Percentiles rank a stretch among this genome's conserved stretches.
These are phyloP conservation scores for Irpex sp. DNA, from an alignment of 1,284 basidiomycete species.

Conservation along the genomic window DNA sequence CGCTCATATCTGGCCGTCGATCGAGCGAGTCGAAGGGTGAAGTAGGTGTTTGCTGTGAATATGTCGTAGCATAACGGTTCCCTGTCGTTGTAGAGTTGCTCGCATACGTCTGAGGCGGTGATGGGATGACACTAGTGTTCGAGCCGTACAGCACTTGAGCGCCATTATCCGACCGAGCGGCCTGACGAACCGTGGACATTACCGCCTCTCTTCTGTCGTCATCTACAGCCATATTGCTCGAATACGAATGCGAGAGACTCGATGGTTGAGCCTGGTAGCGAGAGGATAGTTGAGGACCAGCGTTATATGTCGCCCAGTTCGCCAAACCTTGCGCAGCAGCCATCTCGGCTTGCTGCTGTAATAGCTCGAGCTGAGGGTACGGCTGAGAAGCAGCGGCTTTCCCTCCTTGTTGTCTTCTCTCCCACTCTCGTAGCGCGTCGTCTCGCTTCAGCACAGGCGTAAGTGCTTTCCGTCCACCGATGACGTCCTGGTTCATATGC, in stretches of 20 bases:
- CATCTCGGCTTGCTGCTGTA: slow-evolving; percentile 90
- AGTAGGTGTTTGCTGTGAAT: slow-evolving; percentile 38
- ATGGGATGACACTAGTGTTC: slow-evolving; percentile 53
- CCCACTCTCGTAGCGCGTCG: slow-evolving; percentile 89
- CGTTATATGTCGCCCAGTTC: slow-evolving; percentile 38
- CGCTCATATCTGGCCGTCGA: slow-evolving; percentile 59
- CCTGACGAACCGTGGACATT: slow-evolving; percentile 70
- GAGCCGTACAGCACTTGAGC: slow-evolving; percentile 40
- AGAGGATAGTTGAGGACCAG: slow-evolving; percentile 24
- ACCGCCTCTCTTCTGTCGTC: slow-evolving; percentile 67
- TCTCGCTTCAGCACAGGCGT: slow-evolving; percentile 89
- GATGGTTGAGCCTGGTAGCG: slow-evolving; percentile 62
- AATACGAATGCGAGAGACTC: slow-evolving; percentile 68
- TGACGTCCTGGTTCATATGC: slow-evolving; percentile 86
- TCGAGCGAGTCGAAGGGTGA: slow-evolving; percentile 58
- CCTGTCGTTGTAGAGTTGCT: slow-evolving; percentile 47
- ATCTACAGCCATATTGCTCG: slow-evolving; percentile 49
- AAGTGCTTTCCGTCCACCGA: slow-evolving; percentile 75
- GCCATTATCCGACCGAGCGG: slow-evolving; percentile 48
- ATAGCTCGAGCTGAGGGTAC: slow-evolving; percentile 84
- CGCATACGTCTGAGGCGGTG: slow-evolving; percentile 68
- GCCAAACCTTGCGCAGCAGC: slow-evolving; percentile 58
- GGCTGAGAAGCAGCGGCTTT: slow-evolving; percentile 63
- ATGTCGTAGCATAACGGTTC: slow-evolving; percentile 55
- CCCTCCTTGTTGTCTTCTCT: slow-evolving; percentile 65